Conservation (phyloP, 768 basidiomycete genomes). For the Tylopilus intermedius region DNA sequence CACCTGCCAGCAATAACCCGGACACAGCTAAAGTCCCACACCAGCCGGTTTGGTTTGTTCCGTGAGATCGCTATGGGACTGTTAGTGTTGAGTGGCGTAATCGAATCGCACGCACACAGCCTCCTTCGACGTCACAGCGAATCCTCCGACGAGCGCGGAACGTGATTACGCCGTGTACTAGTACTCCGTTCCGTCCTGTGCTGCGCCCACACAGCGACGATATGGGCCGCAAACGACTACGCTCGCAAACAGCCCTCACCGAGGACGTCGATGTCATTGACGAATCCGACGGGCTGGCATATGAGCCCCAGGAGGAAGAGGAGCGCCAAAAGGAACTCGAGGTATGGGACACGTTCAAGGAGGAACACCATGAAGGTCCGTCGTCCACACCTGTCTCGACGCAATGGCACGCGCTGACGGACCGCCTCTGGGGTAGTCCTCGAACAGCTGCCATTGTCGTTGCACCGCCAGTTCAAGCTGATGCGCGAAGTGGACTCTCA, state of each 20-base stretch:
- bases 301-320: neutral
- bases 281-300: neutral
- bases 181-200: neutral
- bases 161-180: neutral
- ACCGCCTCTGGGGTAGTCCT: constrained; percentile 43
- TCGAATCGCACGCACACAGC: too few relatives aligned
- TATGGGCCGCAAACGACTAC: constrained; percentile 44
- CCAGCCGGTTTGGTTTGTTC: too few relatives aligned
- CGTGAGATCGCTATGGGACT: too few relatives aligned
- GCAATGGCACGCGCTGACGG: neutral
- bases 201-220: constrained; percentile 5
- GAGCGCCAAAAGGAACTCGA: constrained; percentile 51
- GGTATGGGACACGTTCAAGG: constrained; percentile 70
- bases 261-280: constrained; percentile 21
- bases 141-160: too few relatives aligned
- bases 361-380: constrained; percentile 76
- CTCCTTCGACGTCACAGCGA: too few relatives aligned
- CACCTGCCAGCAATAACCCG: too few relatives aligned
- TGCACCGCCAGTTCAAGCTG: constrained; percentile 66
- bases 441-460: constrained; percentile 70
- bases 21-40: too few relatives aligned
- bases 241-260: constrained; percentile 36
- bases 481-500: constrained; percentile 72
- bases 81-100: too few relatives aligned
- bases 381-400: neutral